Evolutionary conservation across 768 basidiomycete species (phyloP).

Genomic region (Naganishia onofrii): DNA sequence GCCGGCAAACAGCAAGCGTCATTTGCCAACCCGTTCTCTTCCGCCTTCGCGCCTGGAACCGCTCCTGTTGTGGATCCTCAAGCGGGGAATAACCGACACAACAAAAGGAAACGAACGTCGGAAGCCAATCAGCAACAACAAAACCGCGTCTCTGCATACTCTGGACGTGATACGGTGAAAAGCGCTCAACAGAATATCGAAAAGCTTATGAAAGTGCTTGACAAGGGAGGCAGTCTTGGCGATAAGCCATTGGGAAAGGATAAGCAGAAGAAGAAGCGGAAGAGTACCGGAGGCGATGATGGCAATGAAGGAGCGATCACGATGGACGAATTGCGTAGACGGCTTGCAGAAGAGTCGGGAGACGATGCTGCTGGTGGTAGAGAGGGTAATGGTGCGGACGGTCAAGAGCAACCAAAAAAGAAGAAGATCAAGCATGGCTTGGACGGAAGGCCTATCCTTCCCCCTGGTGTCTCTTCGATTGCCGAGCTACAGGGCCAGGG

Average conservation of each 20-base stretch:
- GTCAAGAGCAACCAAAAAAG: constrained; percentile 15
- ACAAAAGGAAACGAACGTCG: constrained; percentile 6
- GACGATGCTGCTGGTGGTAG: background rate
- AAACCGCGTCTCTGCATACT: constrained; percentile 11
- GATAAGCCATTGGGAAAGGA: background rate
- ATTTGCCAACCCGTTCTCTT: constrained; percentile 5
- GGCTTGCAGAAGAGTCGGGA: constrained; percentile 11
- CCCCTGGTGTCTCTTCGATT: background rate
- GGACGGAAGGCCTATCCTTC: constrained; percentile 21
- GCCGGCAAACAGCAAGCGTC: background rate
- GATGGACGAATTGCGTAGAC: constrained; percentile 8
- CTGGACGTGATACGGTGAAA: constrained; percentile 32
- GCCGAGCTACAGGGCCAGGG: constrained; percentile 12
- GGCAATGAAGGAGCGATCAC: background rate
- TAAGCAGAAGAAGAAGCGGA: background rate
- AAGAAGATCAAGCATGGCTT: constrained; percentile 28
- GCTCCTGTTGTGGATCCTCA: constrained; percentile 16
- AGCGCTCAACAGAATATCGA: constrained; percentile 45
- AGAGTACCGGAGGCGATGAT: background rate
- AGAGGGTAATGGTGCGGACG: constrained; percentile 1
- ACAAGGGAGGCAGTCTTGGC: constrained; percentile 33
- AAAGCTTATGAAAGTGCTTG: constrained; percentile 46
- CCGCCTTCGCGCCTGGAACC: constrained; percentile 2
- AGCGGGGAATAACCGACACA: background rate
- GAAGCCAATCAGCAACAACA: constrained; percentile 6